These are phyloP conservation scores for Sarocladiaceae sp. DNA, from an alignment of 2,329 filamentous ascomycete genomes.

Conservation along the genomic window DNA sequence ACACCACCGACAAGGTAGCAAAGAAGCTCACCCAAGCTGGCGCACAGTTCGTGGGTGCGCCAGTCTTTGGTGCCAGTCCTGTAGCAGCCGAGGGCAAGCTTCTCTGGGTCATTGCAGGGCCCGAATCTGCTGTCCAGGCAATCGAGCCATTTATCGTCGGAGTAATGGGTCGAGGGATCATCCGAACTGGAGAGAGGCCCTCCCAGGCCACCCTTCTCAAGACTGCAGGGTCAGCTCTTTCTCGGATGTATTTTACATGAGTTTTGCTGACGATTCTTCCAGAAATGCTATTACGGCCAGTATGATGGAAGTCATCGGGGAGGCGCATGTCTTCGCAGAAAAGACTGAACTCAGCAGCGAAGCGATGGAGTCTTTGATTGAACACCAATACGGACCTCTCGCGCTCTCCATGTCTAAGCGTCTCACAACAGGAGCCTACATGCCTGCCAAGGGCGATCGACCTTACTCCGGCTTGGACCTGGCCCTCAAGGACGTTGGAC, in stretches of 20 bases:
- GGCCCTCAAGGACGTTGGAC: slow-evolving; percentile 45
- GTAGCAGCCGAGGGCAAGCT: slow-evolving; percentile 39
- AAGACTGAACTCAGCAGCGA: slow-evolving; percentile 33
- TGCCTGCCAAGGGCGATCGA: slow-evolving; percentile 24
- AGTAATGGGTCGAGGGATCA: slow-evolving; percentile 34
- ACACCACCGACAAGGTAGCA: slow-evolving; percentile 27
- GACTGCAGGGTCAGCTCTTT: slow-evolving; percentile 32
- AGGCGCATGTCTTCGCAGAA: slow-evolving; percentile 43
- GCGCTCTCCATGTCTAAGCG: slow-evolving; percentile 30
- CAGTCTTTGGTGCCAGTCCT: slow-evolving; percentile 45
- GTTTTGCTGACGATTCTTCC: neutral
- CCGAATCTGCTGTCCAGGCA: slow-evolving; percentile 24
- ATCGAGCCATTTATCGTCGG: slow-evolving; percentile 33
- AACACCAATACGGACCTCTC: slow-evolving; percentile 31
- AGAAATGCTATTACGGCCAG: slow-evolving; percentile 44
- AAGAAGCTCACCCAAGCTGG: slow-evolving; percentile 20
- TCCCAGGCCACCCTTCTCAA: slow-evolving; percentile 39
- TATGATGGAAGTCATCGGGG: slow-evolving; percentile 41
- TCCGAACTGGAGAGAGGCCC: slow-evolving; percentile 36
- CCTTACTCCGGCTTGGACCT: slow-evolving; percentile 43
- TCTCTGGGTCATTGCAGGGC: slow-evolving; percentile 39
- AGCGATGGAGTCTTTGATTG: slow-evolving; percentile 36
- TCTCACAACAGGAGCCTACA: slow-evolving; percentile 31
- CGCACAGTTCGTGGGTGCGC: slow-evolving; percentile 34
- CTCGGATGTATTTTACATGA: fast-evolving